Percentiles rank a stretch among this genome's conserved stretches.
Conservation (phyloP, 228 moss, liverwort and hornwort species). For the Sphagnum magellanicum region DNA sequence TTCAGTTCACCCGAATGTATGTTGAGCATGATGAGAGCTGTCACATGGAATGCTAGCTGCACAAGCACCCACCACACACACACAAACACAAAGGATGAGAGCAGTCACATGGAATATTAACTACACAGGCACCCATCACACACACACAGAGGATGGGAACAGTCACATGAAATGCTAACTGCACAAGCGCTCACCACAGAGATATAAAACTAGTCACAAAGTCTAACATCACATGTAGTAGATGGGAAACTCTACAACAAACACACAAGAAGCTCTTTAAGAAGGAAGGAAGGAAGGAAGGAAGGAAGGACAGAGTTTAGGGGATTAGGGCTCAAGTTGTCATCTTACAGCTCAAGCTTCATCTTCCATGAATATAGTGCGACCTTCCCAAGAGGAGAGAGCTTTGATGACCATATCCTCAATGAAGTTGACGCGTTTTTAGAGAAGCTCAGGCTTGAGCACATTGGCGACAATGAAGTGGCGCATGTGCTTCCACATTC, state of each 20-base stretch:
- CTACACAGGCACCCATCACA: not conserved
- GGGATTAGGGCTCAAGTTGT: too few relatives aligned
- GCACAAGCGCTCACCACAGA: not conserved
- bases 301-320: too few relatives aligned
- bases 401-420: conserved; percentile 34
- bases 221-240: not conserved
- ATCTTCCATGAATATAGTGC: conserved; percentile 30
- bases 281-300: not conserved
- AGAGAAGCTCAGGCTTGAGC: conserved; percentile 35
- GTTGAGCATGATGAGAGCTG: conserved; percentile 32
- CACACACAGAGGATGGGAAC: not conserved
- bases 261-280: not conserved
- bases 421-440: conserved; percentile 21
- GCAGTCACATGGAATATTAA: not conserved
- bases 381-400: conserved; percentile 27
- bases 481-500: conserved; percentile 41
- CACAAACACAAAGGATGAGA: conserved; percentile 1
- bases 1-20: conserved; percentile 33
- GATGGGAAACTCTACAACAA: not conserved
- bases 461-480: conserved; percentile 27
- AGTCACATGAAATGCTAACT: not conserved
- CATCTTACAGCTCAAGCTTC: conserved; percentile 35
- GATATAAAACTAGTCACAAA: not conserved
- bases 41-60: conserved; percentile 49
- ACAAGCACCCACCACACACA: not conserved